Evolutionary conservation across 371 early-diverging fungal genomes (phyloP), one percentile per base, ranked within the genome.

Genomic region (Basidiobolus meristosporus): DNA sequence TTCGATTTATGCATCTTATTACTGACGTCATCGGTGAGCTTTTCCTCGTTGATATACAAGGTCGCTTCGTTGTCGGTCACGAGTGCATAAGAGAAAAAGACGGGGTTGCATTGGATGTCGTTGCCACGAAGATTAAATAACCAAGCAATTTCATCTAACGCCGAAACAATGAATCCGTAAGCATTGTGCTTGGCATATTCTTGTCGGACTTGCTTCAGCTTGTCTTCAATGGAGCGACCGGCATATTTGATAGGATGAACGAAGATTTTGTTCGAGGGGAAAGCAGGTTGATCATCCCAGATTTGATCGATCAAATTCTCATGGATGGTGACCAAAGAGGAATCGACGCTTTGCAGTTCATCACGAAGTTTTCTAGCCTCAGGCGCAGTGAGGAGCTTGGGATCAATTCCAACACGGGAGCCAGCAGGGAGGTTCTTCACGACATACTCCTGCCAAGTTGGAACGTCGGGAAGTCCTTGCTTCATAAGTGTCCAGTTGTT

Each of bases 71-170:
- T 57, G 36, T 54, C 48, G 12, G 91, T 81, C 19, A 99, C 59
- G 14, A 84, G 44, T 4, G 84, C 72, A 54, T 92, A 98, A 2
- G 96, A 60, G 55, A 89, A 95, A 59, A 99, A 98, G 7, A 98
- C 90, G 1, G 98, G 97, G 59, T 97, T 98, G 65, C 82, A 98
- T 21, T 69, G 65, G 38, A 99, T 86, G 56, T 99, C 99, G 6
- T 73, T 78, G n/a, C 98, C 99, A 46, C 99, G 78, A 46, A 98
- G 60, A 54, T 98, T 98, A 53, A 92, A 86, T 36, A 99, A 59
- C 98, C 98, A 91, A 16, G 88, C 89, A 40, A 89, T 68, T 56
- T 92, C 98, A 59, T 92, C 96, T 41, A 90, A 64, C 2, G 79
- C 89, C 9, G 86, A 71, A 2, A 90, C 73, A 14, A 83, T 74